Evolutionary conservation across 495 filamentous ascomycete species (phyloP).

Genomic region (Penicillium soppii): DNA sequence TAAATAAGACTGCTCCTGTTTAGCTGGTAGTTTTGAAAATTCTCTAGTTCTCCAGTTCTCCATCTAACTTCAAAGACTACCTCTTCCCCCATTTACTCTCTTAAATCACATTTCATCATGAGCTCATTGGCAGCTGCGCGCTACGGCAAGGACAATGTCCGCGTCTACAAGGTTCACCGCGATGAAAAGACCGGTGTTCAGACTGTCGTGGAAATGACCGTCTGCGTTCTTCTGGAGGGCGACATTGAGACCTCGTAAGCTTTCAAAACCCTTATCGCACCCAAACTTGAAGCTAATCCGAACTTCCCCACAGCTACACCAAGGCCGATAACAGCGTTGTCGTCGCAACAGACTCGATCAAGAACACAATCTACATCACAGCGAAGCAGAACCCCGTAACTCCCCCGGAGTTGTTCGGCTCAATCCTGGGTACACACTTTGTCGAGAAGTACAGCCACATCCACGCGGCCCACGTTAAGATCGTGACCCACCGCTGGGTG

Average conservation of each 20-base stretch:
- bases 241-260: constrained; percentile 84
- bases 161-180: constrained; percentile 88
- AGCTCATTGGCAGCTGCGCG: constrained; percentile 65
- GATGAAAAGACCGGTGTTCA: constrained; percentile 74
- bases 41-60: neutral
- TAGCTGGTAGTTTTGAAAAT: neutral
- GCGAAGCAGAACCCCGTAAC: constrained; percentile 93
- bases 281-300: constrained; percentile 10
- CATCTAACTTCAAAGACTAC: neutral
- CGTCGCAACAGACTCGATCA: constrained; percentile 96
- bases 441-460: constrained; percentile 85
- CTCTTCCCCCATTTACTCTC: constrained; percentile 2
- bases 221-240: constrained; percentile 85
- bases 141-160: constrained; percentile 98
- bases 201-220: constrained; percentile 91
- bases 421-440: constrained; percentile 83
- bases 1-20: constrained; percentile 12
- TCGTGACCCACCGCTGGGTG: constrained; percentile 87
- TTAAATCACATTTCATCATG: constrained; percentile 20
- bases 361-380: constrained; percentile 93
- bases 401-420: constrained; percentile 89
- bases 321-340: constrained; percentile 91
- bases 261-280: constrained; percentile 4
- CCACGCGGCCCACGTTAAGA: constrained; percentile 72
- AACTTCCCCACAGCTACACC: constrained; percentile 64